Evolutionary conservation across 2,329 filamentous ascomycete species (phyloP).

Genomic region (Sarocladiaceae sp.): DNA sequence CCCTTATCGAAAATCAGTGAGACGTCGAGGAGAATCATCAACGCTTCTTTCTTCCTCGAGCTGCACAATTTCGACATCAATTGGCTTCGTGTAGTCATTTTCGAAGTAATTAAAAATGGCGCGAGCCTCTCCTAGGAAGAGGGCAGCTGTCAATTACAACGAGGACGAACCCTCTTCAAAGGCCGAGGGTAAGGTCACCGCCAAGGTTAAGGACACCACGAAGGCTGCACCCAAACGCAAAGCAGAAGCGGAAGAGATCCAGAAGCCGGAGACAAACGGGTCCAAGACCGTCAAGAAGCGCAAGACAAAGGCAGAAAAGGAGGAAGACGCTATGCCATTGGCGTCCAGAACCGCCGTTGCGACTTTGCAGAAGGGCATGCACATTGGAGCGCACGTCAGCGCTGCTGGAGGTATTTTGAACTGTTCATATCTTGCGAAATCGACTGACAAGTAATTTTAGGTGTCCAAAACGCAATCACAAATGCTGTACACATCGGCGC

Average conservation of each 20-base stretch:
- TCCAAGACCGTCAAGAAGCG: constrained; percentile 35
- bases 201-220: constrained; percentile 15
- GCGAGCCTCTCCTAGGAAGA: constrained; percentile 27
- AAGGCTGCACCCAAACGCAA: constrained; percentile 16
- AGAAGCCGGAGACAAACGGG: constrained; percentile 11
- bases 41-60: too few relatives aligned
- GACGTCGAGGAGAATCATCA: too few relatives aligned
- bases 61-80: too few relatives aligned
- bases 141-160: constrained; percentile 24
- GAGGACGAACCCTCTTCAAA: constrained; percentile 18
- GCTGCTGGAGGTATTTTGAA: constrained; percentile 65
- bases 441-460: constrained; percentile 34
- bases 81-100: neutral
- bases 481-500: constrained; percentile 78
- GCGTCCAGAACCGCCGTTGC: constrained; percentile 58
- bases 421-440: neutral
- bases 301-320: constrained; percentile 30
- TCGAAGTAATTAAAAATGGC: constrained; percentile 23
- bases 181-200: constrained; percentile 15
- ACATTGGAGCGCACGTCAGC: constrained; percentile 89
- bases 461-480: constrained; percentile 79
- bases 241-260: constrained; percentile 20
- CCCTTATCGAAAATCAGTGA: neutral
- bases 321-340: constrained; percentile 51
- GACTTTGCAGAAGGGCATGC: constrained; percentile 63